These are phyloP conservation scores for Neohortaea acidophila DNA, from an alignment of 495 filamentous ascomycete species.

Conservation along the genomic window DNA sequence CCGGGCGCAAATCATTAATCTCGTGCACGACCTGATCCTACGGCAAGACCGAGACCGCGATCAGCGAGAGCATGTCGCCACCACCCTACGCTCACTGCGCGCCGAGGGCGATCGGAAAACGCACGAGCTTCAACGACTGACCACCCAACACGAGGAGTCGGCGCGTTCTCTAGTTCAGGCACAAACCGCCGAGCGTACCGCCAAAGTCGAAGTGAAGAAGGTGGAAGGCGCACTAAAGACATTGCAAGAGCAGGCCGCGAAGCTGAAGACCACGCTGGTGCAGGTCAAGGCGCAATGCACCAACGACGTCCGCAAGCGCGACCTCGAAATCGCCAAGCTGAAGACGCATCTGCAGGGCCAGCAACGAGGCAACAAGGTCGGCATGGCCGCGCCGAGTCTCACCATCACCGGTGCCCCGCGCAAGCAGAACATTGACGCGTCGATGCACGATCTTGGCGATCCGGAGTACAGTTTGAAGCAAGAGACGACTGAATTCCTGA, in stretches of 20 bases:
- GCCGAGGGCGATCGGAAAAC: constrained; percentile 34
- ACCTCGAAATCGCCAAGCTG: constrained; percentile 71
- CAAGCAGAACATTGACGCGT: constrained; percentile 19
- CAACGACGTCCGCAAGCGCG: constrained; percentile 82
- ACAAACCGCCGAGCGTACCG: constrained; percentile 55
- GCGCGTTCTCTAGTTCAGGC: constrained; percentile 59
- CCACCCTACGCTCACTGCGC: constrained; percentile 61
- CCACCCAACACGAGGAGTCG: constrained; percentile 54
- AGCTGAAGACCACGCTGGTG: constrained; percentile 57
- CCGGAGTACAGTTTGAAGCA: constrained; percentile 58
- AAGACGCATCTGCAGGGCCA: constrained; percentile 60
- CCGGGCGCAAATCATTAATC: constrained; percentile 74
- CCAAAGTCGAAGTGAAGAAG: constrained; percentile 50
- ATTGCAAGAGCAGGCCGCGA: constrained; percentile 64
- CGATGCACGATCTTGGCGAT: constrained; percentile 36
- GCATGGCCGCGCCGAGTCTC: constrained; percentile 37
- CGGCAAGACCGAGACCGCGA: constrained; percentile 38
- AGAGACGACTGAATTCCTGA: constrained; percentile 87
- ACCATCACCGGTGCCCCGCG: constrained; percentile 32
- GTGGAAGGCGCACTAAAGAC: constrained; percentile 53
- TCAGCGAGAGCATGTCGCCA: constrained; percentile 77
- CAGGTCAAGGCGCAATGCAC: constrained; percentile 79
- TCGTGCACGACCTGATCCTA: constrained; percentile 81
- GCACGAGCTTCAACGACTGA: constrained; percentile 36
- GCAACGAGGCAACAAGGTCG: constrained; percentile 31